Percentiles rank a stretch among this genome's conserved stretches.
Conservation (phyloP, 768 basidiomycete genomes). For the Tephrocybe sp. region DNA sequence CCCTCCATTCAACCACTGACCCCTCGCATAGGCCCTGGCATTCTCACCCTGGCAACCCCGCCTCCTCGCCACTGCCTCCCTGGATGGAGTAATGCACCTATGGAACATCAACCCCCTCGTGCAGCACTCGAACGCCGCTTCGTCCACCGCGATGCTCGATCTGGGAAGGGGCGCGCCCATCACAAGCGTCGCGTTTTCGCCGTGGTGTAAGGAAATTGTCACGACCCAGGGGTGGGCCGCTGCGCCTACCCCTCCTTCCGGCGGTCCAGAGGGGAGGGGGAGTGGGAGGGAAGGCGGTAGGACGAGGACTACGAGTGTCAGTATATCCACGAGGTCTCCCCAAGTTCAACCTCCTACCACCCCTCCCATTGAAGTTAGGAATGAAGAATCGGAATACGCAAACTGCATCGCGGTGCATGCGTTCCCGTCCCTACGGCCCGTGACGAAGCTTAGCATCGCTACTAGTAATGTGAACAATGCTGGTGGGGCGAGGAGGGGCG, state of each 20-base stretch:
- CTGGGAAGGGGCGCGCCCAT: slow-evolving; percentile 61
- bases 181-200: slow-evolving; percentile 72
- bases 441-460: slow-evolving; percentile 40
- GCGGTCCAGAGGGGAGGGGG: too few species aligned
- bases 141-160: slow-evolving; percentile 45
- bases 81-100: slow-evolving; percentile 51
- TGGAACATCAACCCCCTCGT: slow-evolving; percentile 52
- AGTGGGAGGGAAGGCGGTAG: too few species aligned
- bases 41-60: slow-evolving; percentile 91
- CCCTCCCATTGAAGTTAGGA: too few species aligned
- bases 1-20: too few species aligned
- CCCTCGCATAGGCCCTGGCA: slow-evolving; percentile 86
- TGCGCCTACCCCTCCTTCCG: background rate
- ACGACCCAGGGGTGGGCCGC: slow-evolving; percentile 61
- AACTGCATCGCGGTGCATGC: slow-evolving; percentile 51
- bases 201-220: slow-evolving; percentile 83
- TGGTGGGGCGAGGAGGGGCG: slow-evolving; percentile 52
- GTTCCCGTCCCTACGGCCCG: slow-evolving; percentile 61
- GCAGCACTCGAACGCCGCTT: slow-evolving; percentile 42
- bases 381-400: too few species aligned
- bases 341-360: too few species aligned
- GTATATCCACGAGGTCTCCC: too few species aligned
- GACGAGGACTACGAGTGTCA: too few species aligned
- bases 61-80: slow-evolving; percentile 76
- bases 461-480: slow-evolving; percentile 56